These are phyloP conservation scores for Globisporangium apiculatum DNA, from an alignment of 352 stramenopile species.

Conservation along the genomic window DNA sequence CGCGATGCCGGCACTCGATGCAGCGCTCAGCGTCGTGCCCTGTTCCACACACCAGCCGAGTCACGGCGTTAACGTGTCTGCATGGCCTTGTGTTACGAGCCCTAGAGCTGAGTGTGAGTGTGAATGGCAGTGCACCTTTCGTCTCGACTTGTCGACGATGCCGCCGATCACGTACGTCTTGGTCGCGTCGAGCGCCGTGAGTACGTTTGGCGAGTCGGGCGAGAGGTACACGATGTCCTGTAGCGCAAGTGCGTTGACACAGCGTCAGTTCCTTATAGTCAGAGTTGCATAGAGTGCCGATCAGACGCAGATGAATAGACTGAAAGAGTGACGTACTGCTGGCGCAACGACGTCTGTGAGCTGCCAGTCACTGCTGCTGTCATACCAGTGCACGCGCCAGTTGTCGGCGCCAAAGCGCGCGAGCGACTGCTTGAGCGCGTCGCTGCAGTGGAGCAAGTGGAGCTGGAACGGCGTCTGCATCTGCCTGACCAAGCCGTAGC, in stretches of 20 bases:
- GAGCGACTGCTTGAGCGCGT: constrained; percentile 35
- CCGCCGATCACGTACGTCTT: constrained; percentile 81
- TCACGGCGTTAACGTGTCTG: not conserved
- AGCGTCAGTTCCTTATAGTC: not conserved
- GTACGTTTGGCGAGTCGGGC: constrained; percentile 59
- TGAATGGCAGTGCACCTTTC: constrained; percentile 32
- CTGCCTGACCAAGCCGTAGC: constrained; percentile 54
- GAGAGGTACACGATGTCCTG: constrained; percentile 71
- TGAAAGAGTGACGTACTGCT: constrained; percentile 8
- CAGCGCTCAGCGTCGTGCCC: constrained; percentile 49
- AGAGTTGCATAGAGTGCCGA: not conserved
- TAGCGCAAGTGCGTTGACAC: not conserved
- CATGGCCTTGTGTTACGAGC: too few relatives aligned
- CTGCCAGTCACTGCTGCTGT: constrained; percentile 5
- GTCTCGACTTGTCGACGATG: constrained; percentile 74
- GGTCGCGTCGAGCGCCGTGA: constrained; percentile 40
- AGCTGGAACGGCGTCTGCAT: constrained; percentile 67
- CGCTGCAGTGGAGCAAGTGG: constrained; percentile 49
- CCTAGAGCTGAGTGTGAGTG: not conserved
- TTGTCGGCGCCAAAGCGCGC: constrained; percentile 52
- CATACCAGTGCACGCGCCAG: constrained; percentile 57
- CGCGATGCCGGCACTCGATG: constrained; percentile 32
- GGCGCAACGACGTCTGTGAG: constrained; percentile 31
- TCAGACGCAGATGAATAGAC: too few relatives aligned
- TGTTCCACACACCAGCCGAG: constrained; percentile 9